These are phyloP conservation scores for Nepenthes mirabilis DNA, from an alignment of 148 eudicot genomes.

Conservation along the genomic window DNA sequence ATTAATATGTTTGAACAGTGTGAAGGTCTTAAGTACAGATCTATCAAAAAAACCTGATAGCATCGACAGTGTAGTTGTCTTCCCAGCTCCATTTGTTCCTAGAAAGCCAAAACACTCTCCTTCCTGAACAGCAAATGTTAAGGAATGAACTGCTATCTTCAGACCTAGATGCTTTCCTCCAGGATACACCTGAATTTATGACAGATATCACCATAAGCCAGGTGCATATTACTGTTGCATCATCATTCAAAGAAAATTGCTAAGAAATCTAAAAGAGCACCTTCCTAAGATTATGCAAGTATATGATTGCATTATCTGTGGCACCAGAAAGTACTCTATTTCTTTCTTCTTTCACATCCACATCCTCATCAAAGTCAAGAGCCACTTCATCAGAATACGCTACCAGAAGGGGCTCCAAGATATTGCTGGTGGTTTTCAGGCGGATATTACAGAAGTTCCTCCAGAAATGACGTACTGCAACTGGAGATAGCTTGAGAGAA, in stretches of 20 bases:
- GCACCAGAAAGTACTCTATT: conserved; percentile 77
- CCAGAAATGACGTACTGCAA: conserved; percentile 24
- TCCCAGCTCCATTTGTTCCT: conserved; percentile 98
- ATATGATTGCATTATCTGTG: conserved; percentile 59
- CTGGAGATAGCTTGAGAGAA: conserved; percentile 28
- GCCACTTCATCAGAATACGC: conserved; percentile 30
- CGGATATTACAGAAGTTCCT: conserved; percentile 19
- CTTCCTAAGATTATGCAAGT: conserved; percentile 82
- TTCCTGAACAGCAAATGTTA: conserved; percentile 88
- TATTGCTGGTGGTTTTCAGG: conserved; percentile 16
- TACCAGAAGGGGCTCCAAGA: conserved; percentile 58
- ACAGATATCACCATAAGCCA: conserved; percentile 7
- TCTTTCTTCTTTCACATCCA: conserved; percentile 76
- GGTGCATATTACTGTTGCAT: not conserved
- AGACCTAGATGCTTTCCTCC: conserved; percentile 36
- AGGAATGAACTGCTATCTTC: conserved; percentile 78
- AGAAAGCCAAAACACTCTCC: conserved; percentile 99
- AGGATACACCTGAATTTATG: conserved; percentile 57
- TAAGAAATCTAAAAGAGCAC: conserved; percentile 14
- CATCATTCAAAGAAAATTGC: not conserved
- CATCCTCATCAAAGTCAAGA: conserved; percentile 53
- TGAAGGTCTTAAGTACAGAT: not conserved
- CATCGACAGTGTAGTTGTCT: conserved; percentile 95
- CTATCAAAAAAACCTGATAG: conserved; percentile 38
- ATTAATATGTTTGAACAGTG: not conserved